Conservation (phyloP, 805 yeast genomes). For the Metschnikowia corniflorae region DNA sequence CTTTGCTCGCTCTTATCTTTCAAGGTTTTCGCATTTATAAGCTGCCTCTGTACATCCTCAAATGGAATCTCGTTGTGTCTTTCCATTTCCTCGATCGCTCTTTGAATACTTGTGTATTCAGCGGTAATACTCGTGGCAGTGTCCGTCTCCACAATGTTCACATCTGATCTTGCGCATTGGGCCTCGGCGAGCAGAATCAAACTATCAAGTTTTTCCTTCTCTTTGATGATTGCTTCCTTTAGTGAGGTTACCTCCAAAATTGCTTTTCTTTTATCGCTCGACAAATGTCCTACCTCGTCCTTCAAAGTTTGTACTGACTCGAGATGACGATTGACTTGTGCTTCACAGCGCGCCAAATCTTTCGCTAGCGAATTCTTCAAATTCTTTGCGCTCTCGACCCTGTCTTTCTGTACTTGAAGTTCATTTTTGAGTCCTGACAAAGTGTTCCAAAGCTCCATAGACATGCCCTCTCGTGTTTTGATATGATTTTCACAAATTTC, state of each 20-base stretch:
- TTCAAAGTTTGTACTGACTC: slow-evolving; percentile 19
- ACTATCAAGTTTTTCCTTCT: slow-evolving; percentile 17
- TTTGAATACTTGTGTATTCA: slow-evolving; percentile 46
- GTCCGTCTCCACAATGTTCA: slow-evolving; percentile 37
- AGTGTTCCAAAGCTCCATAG: slow-evolving; percentile 19
- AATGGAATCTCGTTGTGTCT: slow-evolving; percentile 50
- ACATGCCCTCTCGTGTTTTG: slow-evolving; percentile 25
- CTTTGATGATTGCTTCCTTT: slow-evolving; percentile 8
- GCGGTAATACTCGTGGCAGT: slow-evolving; percentile 45
- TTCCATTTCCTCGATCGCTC: slow-evolving; percentile 51
- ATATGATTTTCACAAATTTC: slow-evolving; percentile 28
- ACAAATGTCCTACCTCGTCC: slow-evolving; percentile 14
- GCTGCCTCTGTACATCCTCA: slow-evolving; percentile 51
- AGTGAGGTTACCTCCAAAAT: slow-evolving; percentile 14
- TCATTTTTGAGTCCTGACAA: slow-evolving; percentile 8
- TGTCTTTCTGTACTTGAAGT: slow-evolving; percentile 2
- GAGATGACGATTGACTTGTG: slow-evolving; percentile 6
- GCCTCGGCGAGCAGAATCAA: slow-evolving; percentile 27
- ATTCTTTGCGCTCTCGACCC: slow-evolving; percentile 6
- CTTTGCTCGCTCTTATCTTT: slow-evolving; percentile 42
- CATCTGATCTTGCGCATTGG: slow-evolving; percentile 48
- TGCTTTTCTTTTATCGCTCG: slow-evolving; percentile 15
- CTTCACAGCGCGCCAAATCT: slow-evolving; percentile 19
- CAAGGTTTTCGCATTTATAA: slow-evolving; percentile 41
- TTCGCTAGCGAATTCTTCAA: slow-evolving; percentile 1